A percentile compares a stretch with the other conserved stretches of the same genome.
Evolutionary conservation across 208 protist species (phyloP).

Genomic region (Trypanosomatidae sp.): DNA sequence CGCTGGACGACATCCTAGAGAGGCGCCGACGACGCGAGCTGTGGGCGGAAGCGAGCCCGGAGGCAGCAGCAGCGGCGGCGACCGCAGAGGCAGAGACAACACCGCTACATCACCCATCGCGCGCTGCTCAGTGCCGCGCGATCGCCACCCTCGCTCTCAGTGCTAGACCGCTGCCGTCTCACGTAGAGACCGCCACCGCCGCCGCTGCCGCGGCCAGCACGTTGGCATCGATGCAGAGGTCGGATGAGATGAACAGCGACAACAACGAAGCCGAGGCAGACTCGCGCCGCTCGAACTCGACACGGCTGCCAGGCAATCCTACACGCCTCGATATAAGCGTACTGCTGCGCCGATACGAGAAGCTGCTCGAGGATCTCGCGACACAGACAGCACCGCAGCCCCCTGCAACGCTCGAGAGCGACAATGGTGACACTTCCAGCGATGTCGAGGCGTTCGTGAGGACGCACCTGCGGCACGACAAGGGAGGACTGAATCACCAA

Average conservation of each 20-base stretch:
- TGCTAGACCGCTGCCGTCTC: conserved; percentile 6
- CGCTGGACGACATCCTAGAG: conserved; percentile 25
- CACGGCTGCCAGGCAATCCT: not conserved
- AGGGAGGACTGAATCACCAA: not conserved
- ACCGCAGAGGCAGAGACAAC: not conserved
- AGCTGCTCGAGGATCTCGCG: conserved; percentile 18
- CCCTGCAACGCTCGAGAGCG: not conserved
- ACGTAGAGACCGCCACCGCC: not conserved
- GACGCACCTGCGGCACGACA: not conserved
- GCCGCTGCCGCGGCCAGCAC: not conserved
- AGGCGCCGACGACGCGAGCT: conserved; percentile 17
- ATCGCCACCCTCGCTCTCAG: not conserved
- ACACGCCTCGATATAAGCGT: not conserved
- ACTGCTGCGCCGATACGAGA: conserved; percentile 29
- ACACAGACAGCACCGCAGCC: not conserved
- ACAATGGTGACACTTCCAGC: not conserved
- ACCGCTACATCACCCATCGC: conserved; percentile 6
- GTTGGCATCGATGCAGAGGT: not conserved
- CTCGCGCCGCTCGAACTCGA: not conserved
- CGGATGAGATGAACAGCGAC: not conserved
- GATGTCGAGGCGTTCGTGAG: not conserved
- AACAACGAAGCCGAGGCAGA: not conserved
- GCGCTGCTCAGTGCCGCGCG: not conserved
- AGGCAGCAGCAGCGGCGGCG: conserved; percentile 10
- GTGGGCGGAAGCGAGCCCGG: conserved; percentile 17